phyloP scores from a whole-genome alignment of 495 filamentous ascomycete species.

The Lasiosphaeria miniovina region DNA sequence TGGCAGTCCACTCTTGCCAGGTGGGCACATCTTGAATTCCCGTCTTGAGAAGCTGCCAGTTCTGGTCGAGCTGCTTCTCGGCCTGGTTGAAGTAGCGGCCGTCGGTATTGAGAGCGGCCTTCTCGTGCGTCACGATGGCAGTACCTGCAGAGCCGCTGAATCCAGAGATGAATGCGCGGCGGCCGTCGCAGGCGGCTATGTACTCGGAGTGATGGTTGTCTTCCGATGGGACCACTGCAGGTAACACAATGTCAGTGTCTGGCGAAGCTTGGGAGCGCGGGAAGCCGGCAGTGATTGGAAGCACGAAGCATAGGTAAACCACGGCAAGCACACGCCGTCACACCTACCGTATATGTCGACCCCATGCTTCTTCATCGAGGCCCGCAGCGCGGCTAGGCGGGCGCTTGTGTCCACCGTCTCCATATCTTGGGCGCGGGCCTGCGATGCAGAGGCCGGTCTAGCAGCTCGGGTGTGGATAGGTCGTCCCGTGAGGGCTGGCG shows the following conservation, averaged over 20 bases:
- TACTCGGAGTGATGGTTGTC: constrained; percentile 98
- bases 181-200: constrained; percentile 88
- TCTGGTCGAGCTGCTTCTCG: constrained; percentile 81
- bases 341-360: constrained; percentile 90
- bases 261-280: background rate
- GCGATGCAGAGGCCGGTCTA: background rate
- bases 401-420: constrained; percentile 77
- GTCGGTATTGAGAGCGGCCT: constrained; percentile 90
- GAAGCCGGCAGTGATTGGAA: background rate
- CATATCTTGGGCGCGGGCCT: constrained; percentile 56
- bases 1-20: constrained; percentile 95
- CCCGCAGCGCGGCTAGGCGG: constrained; percentile 71
- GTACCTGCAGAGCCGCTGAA: constrained; percentile 96
- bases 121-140: constrained; percentile 80
- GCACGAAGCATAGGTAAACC: background rate
- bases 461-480: no score
- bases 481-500: no score
- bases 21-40: constrained; percentile 91
- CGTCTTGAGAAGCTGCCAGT: constrained; percentile 91
- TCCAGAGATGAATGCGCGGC: constrained; percentile 88
- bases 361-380: constrained; percentile 83
- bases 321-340: background rate
- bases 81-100: constrained; percentile 99
- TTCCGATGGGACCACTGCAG: constrained; percentile 88
- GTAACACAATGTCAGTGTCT: constrained; percentile 8